Evolutionary conservation across 2,329 filamentous ascomycete genomes (phyloP), one percentile per base, ranked within the genome.

Genomic region (Simplicillium sp.): DNA sequence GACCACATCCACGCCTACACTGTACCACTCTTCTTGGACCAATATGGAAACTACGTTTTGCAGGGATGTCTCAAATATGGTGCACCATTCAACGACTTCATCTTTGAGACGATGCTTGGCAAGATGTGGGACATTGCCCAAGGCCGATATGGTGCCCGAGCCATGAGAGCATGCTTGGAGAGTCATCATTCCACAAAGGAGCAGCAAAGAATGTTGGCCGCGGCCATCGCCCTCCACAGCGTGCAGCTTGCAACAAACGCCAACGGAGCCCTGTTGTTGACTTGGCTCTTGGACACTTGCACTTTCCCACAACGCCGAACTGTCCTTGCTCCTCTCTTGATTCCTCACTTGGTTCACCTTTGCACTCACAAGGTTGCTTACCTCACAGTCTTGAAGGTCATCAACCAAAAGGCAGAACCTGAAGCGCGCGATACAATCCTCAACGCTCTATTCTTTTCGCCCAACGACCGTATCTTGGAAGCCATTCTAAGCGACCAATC

Each of bases 341-440:
- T 96, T 13, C 89, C 92, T 33, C 88, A 94, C 57, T 72, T 98
- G 28, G 88, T 96, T 17, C 87, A 96, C 57, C 75, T 98, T 7
- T 97, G 92, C 71, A 97, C 92, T 0, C 92, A 98, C 71, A 97
- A 97, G 71, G 90, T 98, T 42, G 92, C 92, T 0, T 97, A 97
- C 56, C 72, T 97, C 46, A 98, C 92, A 0, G 90, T 98, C 1
- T 71, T 98, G 43, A 98, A 98, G 68, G 88, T 97, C 38, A 94
- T 98, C 62, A 98, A 98, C 59, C 92, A 98, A 62, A 88, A 94
- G 57, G 86, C 89, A 29, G 92, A 98, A 64, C 75, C 86, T 0
- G 90, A 97, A 46, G 92, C 92, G 3, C 80, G 92, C 11, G 90
- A 98, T 55, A 84, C 78, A 37, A 87, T 98, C 32, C 71, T 97